Evolutionary conservation across 768 basidiomycete species (phyloP), one percentile per base, ranked within the genome.

Genomic region (Auricularia sp.): DNA sequence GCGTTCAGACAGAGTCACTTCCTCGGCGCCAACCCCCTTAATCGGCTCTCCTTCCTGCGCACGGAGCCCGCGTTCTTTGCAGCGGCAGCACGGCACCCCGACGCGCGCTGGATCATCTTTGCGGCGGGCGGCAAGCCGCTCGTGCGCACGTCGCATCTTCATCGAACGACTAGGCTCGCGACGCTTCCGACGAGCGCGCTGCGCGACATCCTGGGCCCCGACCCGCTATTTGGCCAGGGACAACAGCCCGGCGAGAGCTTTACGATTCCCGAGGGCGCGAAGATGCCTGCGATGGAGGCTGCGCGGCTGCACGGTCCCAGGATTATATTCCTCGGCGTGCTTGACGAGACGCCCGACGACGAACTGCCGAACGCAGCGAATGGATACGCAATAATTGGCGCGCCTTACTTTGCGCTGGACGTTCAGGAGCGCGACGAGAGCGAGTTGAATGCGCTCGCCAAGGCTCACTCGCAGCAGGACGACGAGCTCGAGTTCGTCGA

Each of bases 361-460:
- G 74, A 3, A 75, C 74, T 54, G 83, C 88, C 0, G 80, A 90
- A 3, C 87, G 0, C 78, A 83, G 62, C 70, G 73, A 18, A 81
- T 84, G 1, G 75, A 85, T 2, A 76, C 79, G 84, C 88, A 59
- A 77, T 94, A 33, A 75, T 87, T 36, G 96, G 95, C n/a, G 86
- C 81, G 2, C 86, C 92, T 0, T 95, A 89, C 74, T 98, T 97
- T 73, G 81, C 93, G 0, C 68, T 97, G 66, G 94, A 97, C 71
- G 77, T 92, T 1, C 80, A 79, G 33, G 80, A 84, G 63, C 73
- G 83, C 24, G 67, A 68, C 1, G 39, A 66, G 3, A 65, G 72
- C 45, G 64, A 68, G 37, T 63, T 70, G 33, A 56, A 64, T 1
- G 79, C 79, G 4, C 69, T 70, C 70, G 62, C 18, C 64, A 85